Evolutionary conservation across 306 rosid genomes (phyloP).

Genomic region (Fragaria vesca): DNA sequence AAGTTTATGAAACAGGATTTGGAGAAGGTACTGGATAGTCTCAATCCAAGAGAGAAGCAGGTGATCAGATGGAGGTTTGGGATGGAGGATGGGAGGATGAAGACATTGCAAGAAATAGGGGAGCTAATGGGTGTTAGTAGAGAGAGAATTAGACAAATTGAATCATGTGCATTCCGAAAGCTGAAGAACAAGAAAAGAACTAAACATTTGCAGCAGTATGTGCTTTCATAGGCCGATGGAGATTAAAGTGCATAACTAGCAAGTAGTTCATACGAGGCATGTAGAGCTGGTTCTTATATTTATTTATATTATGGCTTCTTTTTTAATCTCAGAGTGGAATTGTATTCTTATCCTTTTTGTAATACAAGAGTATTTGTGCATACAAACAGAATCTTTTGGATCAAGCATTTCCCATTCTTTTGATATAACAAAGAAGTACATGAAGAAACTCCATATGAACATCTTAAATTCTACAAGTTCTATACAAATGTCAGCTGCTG

Average conservation of each 20-base stretch:
- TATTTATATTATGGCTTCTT: constrained; percentile 10
- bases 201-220: constrained; percentile 82
- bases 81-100: constrained; percentile 95
- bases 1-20: constrained; percentile 85
- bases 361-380: constrained; percentile 43
- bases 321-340: constrained; percentile 20
- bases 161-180: constrained; percentile 80
- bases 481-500: background rate
- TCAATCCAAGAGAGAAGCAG: constrained; percentile 75
- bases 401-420: constrained; percentile 25
- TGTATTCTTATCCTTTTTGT: constrained; percentile 22
- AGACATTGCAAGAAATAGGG: constrained; percentile 93
- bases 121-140: constrained; percentile 91
- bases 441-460: background rate
- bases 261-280: constrained; percentile 13
- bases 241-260: constrained; percentile 18
- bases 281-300: constrained; percentile 18
- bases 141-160: constrained; percentile 94
- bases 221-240: constrained; percentile 46
- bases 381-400: constrained; percentile 33
- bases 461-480: background rate
- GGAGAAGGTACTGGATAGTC: constrained; percentile 70
- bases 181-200: constrained; percentile 89
- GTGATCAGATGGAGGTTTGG: constrained; percentile 93
- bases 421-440: constrained; percentile 10